Evolutionary conservation across 352 stramenopile species (phyloP).

Genomic region (Pythium dissotocum): DNA sequence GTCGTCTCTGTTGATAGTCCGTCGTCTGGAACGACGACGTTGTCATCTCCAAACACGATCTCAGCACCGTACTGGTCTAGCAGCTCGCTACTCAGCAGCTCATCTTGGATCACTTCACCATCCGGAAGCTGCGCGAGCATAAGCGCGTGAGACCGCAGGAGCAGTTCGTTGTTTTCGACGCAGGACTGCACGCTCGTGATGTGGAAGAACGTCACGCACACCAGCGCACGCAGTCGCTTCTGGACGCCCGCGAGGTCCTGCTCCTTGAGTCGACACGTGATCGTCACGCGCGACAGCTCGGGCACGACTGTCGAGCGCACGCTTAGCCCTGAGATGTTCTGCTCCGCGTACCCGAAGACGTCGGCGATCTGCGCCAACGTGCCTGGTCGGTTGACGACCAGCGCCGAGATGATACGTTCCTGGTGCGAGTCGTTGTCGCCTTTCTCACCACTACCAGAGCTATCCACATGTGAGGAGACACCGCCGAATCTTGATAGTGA

Average conservation of each 20-base stretch:
- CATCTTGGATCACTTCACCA: background rate
- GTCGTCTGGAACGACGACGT: constrained; percentile 33
- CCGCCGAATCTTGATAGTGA: constrained; percentile 21
- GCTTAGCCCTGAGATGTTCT: constrained; percentile 76
- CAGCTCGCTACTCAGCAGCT: constrained; percentile 23
- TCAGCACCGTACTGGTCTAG: constrained; percentile 44
- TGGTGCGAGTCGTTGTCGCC: constrained; percentile 22
- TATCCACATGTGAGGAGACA: constrained; percentile 12
- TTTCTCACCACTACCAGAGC: background rate
- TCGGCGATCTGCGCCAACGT: constrained; percentile 69
- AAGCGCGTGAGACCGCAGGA: constrained; percentile 65
- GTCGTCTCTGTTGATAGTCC: constrained; percentile 26
- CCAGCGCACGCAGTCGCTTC: constrained; percentile 56
- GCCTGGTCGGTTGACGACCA: constrained; percentile 73
- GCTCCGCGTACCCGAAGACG: constrained; percentile 66
- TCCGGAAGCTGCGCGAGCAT: constrained; percentile 33
- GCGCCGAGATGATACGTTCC: constrained; percentile 73
- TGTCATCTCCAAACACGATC: constrained; percentile 35
- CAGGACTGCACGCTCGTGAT: constrained; percentile 68
- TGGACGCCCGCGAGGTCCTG: constrained; percentile 54
- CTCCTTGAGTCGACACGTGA: constrained; percentile 61
- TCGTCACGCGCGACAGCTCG: constrained; percentile 76
- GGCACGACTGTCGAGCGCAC: constrained; percentile 71
- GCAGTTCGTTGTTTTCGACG: constrained; percentile 58
- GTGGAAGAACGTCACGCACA: constrained; percentile 80